Evolutionary conservation across 1,139 yeast genomes (phyloP).

Genomic region (Entelexis sorbosivorans): DNA sequence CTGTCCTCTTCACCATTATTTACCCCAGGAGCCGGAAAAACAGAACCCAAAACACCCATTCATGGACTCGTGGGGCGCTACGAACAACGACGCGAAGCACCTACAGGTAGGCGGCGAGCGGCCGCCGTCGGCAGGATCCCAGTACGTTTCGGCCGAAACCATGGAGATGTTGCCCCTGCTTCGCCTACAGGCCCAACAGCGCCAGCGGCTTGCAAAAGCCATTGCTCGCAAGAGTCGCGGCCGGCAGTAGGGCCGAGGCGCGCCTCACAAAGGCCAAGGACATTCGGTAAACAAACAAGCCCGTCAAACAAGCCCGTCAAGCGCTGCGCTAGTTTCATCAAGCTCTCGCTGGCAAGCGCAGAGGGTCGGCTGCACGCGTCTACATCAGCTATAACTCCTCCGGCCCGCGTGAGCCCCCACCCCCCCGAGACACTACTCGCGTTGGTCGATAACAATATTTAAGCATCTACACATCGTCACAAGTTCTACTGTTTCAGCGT

Average conservation of each 20-base stretch:
- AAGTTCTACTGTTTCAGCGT: conserved; percentile 2
- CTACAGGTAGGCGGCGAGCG: not conserved
- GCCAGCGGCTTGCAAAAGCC: not conserved
- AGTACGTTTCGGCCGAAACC: not conserved
- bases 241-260: not conserved
- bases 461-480: no score
- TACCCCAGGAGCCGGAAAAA: no score
- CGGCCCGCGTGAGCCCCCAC: no score
- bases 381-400: no score
- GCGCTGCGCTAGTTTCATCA: no score
- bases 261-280: no score
- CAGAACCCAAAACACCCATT: no score
- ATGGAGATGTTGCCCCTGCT: not conserved
- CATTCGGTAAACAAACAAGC: no score
- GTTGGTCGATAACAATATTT: not conserved
- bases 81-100: not conserved
- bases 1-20: not conserved
- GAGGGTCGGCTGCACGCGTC: no score
- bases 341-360: no score
- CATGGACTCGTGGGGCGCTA: not conserved
- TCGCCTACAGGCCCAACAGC: not conserved
- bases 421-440: no score
- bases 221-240: not conserved
- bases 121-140: not conserved
- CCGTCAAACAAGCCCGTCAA: no score